Base-by-base conservation (phyloP, 768 basidiomycete species). In the Omphalotus guepiniiformis region DNA sequence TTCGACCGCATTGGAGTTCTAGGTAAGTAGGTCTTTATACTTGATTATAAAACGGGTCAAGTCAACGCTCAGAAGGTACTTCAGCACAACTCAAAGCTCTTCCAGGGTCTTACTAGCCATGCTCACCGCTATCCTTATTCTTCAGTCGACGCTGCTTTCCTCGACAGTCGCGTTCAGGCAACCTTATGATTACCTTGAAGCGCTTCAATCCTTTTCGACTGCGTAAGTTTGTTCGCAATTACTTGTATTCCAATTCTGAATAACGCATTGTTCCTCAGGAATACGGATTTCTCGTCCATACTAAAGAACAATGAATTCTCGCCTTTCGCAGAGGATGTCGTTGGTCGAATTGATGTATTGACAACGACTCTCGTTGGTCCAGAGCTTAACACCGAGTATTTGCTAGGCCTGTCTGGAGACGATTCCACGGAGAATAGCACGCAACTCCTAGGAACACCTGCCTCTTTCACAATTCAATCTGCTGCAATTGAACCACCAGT, bases 331-430 rank as follows among this genome's bases (percentile, higher is more conserved):
- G 43, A 45, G 19, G n/a, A 45, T 12, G 43, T 45, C 26, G 35
- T 45, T 8, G 43, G 43, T 2, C 18, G 43, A 29, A 37, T 37
- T 15, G 43, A 45, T n/a, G 43, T 45, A 28, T 32, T 27, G 27
- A 45, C 43, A 13, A 45, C 43, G n/a, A 37, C 43, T 5, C 36
- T 45, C 19, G 35, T 45, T 2, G 43, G 43, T 5, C 43, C 32
- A 22, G 43, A 45, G 43, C 34, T 45, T 13, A 45, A 45, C 21
- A 45, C 43, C 22, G 48, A 49, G 18, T 49, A 49, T 19, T 27
- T 49, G 9, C 36, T 42, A n/a, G 48, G 48, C 15, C 25, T 49
- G 3, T 49, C 42, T 32, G 34, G 13, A n/a, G 32, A 41, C 13
- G 48, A 30, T 3, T 28, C 48, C 16, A 23, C 40, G 18, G 32